Percentiles rank a stretch among this genome's conserved stretches.
These are phyloP conservation scores for Wallacemonas sp. DNA, from an alignment of 208 protist genomes.

Conservation along the genomic window DNA sequence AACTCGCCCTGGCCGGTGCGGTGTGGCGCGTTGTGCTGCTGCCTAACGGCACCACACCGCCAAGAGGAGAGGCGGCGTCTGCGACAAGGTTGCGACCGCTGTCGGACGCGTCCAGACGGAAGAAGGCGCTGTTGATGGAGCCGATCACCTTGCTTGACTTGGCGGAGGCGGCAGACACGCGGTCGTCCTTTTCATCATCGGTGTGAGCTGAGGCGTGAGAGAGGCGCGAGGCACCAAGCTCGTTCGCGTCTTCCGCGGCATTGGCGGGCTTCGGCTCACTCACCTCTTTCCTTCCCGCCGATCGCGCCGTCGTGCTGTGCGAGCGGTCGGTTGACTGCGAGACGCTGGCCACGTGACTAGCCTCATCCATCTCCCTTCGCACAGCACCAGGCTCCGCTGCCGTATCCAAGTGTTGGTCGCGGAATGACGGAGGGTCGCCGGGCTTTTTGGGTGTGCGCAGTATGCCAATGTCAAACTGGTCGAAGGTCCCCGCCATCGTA, in stretches of 20 bases:
- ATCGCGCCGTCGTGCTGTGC: background rate
- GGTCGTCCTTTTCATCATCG: background rate
- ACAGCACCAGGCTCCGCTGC: background rate
- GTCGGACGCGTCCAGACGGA: background rate
- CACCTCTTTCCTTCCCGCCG: no score
- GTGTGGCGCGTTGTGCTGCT: no score
- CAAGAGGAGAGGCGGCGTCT: background rate
- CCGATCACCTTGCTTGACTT: background rate
- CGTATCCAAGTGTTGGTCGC: background rate
- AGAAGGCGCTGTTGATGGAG: slow-evolving; percentile 10
- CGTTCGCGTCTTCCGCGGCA: no score
- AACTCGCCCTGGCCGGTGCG: no score
- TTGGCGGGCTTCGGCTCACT: no score
- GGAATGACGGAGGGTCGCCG: background rate
- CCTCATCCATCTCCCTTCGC: background rate
- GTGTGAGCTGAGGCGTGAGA: background rate
- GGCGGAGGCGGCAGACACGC: background rate
- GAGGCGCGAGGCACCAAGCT: no score
- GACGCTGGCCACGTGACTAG: background rate
- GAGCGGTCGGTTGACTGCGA: background rate
- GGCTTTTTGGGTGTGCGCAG: slow-evolving; percentile 6
- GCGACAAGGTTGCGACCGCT: background rate
- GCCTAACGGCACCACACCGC: background rate
- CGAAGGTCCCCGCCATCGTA: background rate
- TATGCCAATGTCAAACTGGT: background rate